A percentile compares a stretch with the other conserved stretches of the same genome.
These are phyloP conservation scores for Echites panduratus DNA, from an alignment of 257 asterid genomes.

Conservation along the genomic window DNA sequence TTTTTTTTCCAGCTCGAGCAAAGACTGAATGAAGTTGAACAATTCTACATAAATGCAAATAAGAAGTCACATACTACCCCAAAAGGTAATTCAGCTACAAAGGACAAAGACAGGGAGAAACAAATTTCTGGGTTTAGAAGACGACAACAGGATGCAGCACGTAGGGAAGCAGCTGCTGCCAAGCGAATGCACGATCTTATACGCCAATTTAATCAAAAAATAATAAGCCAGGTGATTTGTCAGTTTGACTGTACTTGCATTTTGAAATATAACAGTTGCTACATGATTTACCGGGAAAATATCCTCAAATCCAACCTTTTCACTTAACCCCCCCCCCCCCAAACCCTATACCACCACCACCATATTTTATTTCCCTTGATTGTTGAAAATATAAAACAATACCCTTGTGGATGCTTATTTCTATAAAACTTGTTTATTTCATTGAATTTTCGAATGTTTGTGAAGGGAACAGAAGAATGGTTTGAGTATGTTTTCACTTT, in stretches of 20 bases:
- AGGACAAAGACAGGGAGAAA: conserved; percentile 64
- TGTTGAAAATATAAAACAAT: neutral
- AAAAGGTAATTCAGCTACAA: conserved; percentile 40
- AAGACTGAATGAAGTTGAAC: conserved; percentile 64
- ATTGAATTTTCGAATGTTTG: neutral
- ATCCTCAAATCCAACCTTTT: neutral
- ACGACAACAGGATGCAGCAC: conserved; percentile 67
- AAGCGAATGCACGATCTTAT: conserved; percentile 86
- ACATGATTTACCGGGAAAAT: neutral
- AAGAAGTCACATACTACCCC: conserved; percentile 41
- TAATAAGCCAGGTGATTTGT: conserved; percentile 48
- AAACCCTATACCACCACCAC: neutral
- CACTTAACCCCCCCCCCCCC: neutral
- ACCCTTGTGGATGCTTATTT: neutral
- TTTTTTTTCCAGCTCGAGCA: conserved; percentile 52
- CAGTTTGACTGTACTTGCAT: conserved; percentile 4
- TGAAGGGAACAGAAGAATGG: neutral
- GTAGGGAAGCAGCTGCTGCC: conserved; percentile 64
- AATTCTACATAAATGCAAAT: conserved; percentile 50
- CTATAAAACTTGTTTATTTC: neutral
- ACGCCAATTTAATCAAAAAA: conserved; percentile 51
- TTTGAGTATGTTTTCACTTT: neutral
- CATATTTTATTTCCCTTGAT: neutral
- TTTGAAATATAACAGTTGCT: neutral
- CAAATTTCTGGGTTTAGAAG: conserved; percentile 37